These are phyloP conservation scores for Aeschynomene evenia DNA, from an alignment of 306 rosid species.

Conservation along the genomic window DNA sequence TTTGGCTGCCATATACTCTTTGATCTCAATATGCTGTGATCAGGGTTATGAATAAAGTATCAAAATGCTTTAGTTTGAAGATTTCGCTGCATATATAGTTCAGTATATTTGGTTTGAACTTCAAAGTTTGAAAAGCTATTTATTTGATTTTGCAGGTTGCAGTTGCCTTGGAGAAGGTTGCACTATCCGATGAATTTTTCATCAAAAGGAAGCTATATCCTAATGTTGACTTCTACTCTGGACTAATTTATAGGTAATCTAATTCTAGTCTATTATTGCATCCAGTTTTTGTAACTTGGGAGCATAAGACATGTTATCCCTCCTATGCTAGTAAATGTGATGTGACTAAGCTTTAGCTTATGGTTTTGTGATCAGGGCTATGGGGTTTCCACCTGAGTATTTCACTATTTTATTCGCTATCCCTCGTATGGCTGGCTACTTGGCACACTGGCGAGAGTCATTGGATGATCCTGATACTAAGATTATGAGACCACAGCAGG, in stretches of 20 bases:
- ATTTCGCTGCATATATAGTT: not conserved
- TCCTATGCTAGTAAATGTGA: too few species aligned
- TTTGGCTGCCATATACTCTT: constrained; percentile 4
- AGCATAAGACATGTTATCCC: not conserved
- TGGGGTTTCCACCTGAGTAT: constrained; percentile 88
- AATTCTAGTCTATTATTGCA: not conserved
- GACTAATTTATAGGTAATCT: constrained; percentile 81
- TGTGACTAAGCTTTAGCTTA: constrained; percentile 2
- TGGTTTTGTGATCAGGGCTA: constrained; percentile 61
- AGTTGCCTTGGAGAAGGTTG: constrained; percentile 87
- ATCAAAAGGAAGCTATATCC: constrained; percentile 89
- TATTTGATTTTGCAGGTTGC: constrained; percentile 62
- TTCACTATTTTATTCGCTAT: constrained; percentile 84
- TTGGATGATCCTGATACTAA: constrained; percentile 89
- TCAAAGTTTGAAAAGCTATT: constrained; percentile 35
- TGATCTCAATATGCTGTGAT: not conserved
- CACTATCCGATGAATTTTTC: constrained; percentile 83
- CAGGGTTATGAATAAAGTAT: not conserved
- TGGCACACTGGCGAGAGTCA: constrained; percentile 95
- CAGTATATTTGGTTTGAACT: constrained; percentile 9
- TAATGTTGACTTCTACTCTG: constrained; percentile 95
- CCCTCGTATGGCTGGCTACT: constrained; percentile 96
- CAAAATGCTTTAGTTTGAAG: not conserved
- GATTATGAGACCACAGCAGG: constrained; percentile 95
- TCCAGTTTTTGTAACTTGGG: not conserved